A percentile compares a stretch with the other conserved stretches of the same genome.
Evolutionary conservation across 768 basidiomycete species (phyloP).

Genomic region (Mrakia blollopis): DNA sequence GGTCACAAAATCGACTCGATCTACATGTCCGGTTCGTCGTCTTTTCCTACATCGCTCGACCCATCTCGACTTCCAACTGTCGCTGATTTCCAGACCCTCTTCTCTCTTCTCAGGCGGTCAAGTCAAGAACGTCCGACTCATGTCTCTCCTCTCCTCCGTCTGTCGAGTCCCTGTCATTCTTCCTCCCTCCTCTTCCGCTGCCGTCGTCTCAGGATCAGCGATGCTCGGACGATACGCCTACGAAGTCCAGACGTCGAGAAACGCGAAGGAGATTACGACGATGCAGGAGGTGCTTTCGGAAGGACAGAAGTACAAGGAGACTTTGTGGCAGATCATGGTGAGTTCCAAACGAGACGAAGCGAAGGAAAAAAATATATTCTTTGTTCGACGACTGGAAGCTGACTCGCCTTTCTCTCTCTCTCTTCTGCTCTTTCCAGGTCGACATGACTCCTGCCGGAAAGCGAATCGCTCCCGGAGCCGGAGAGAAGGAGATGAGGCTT

Average conservation of each 20-base stretch:
- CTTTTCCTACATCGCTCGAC: background rate
- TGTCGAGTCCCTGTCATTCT: slow-evolving; percentile 78
- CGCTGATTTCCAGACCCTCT: background rate
- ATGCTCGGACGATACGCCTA: slow-evolving; percentile 88
- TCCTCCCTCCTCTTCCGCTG: slow-evolving; percentile 66
- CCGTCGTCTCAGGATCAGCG: slow-evolving; percentile 87
- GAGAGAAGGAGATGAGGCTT: slow-evolving; percentile 60
- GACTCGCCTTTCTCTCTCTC: too few relatives aligned
- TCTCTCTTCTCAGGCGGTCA: slow-evolving; percentile 68
- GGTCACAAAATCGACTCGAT: slow-evolving; percentile 81
- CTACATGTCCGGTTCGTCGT: slow-evolving; percentile 62
- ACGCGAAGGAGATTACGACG: slow-evolving; percentile 44
- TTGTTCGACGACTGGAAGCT: background rate
- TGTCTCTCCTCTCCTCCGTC: slow-evolving; percentile 82
- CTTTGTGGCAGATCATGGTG: slow-evolving; percentile 88
- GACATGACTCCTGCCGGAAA: slow-evolving; percentile 87
- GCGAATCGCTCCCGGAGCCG: slow-evolving; percentile 60
- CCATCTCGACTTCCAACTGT: background rate
- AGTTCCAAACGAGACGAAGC: background rate
- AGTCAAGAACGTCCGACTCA: slow-evolving; percentile 79
- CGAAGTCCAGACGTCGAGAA: slow-evolving; percentile 49
- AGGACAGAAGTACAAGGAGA: slow-evolving; percentile 54
- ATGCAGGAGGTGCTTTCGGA: slow-evolving; percentile 46
- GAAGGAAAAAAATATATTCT: too few relatives aligned
- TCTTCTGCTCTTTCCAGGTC: slow-evolving; percentile 50